Evolutionary conservation across 495 filamentous ascomycete genomes (phyloP), one percentile per base, ranked within the genome.

Genomic region (Neurospora sp.): DNA sequence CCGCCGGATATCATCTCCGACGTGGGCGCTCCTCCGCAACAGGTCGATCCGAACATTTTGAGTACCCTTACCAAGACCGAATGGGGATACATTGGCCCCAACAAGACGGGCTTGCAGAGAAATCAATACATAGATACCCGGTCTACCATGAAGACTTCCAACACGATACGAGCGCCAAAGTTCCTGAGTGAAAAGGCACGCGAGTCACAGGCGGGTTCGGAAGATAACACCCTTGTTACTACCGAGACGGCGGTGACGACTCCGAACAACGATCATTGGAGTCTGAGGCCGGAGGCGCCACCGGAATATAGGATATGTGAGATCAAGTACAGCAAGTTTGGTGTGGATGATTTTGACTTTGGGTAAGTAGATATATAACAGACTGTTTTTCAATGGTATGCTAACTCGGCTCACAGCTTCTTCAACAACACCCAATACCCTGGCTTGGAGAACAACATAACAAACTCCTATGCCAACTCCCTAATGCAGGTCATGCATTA

Each of bases 281-380:
- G 79, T 82, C 86, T 85, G 78, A 91, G 82, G 82, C 86, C 82
- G 78, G 93, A 97, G 70, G 92, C 95, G 31, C 90, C 96, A 3
- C 85, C 91, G 2, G 91, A 94, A 81, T 99, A 97, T 78, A 89
- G 90, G 70, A 94, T 94, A 76, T 90, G 96, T 5, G 93, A 98
- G 80, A 98, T 98, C 80, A 97, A 97, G 77, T 97, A 97, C 80
- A 97, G 95, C 82, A 94, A 92, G 79, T 98, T 97, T 82, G 95
- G 96, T 12, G 93, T 99, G 3, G 94, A 97, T 77, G 96, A 98
- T 81, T 98, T 98, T 79, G 95, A 99, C 80, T 99, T 99, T 83
- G 89, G 89, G 92, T 97, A 82, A 80, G 88, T 77, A 2, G 16
- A 39, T 4, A 12, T 27, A 3, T 27, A 3, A 18, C 8, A 18